phyloP scores from a whole-genome alignment of 805 yeast genomes.

The Saturnispora mendoncae region DNA sequence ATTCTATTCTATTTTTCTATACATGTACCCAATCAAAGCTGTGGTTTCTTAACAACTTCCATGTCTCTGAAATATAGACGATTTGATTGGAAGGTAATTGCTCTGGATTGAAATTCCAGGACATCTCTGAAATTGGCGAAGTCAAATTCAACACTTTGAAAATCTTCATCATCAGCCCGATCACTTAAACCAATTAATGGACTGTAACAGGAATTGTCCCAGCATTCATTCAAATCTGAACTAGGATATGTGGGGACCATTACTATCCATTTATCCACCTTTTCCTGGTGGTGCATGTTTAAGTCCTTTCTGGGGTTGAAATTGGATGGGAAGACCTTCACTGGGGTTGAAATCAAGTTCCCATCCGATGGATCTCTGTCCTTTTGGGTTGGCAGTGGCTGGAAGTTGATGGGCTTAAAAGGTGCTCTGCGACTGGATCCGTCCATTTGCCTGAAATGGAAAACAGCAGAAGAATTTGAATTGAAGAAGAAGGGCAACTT shows the following conservation, averaged over 20 bases:
- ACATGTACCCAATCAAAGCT: too few species aligned
- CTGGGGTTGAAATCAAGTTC: neutral
- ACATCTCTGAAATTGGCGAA: conserved; percentile 38
- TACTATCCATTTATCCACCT: conserved; percentile 56
- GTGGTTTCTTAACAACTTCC: conserved; percentile 8
- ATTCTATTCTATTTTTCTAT: too few species aligned
- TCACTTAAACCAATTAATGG: conserved; percentile 32
- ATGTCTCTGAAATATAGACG: conserved; percentile 30
- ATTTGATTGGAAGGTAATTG: conserved; percentile 39
- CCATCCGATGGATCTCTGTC: neutral
- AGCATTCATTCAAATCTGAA: conserved; percentile 17
- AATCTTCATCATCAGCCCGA: conserved; percentile 16
- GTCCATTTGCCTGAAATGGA: too few species aligned
- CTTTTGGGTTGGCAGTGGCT: neutral
- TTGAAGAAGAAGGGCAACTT: neutral
- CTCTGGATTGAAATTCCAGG: conserved; percentile 44
- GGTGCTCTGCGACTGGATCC: conserved; percentile 1
- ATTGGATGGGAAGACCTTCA: conserved; percentile 31
- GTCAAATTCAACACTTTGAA: conserved; percentile 14
- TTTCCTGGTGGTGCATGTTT: conserved; percentile 60
- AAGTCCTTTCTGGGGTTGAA: conserved; percentile 57
- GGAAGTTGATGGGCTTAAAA: conserved; percentile 5
- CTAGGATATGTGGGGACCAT: conserved; percentile 41
- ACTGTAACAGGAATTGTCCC: conserved; percentile 43
- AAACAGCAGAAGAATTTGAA: too few species aligned